These are phyloP conservation scores for Quillaja saponaria DNA, from an alignment of 306 rosid genomes.

Conservation along the genomic window DNA sequence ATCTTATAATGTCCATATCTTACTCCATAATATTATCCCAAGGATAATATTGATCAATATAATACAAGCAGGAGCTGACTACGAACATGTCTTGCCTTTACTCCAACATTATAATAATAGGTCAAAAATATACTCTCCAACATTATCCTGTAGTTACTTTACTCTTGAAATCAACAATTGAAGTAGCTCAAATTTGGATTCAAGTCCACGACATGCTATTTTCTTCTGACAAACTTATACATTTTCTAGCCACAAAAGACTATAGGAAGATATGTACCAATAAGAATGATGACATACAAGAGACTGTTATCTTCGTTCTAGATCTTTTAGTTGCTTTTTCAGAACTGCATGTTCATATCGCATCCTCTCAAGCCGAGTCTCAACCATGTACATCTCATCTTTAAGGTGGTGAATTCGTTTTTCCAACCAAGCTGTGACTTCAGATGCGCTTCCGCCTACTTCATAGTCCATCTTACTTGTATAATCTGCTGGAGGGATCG, in stretches of 20 bases:
- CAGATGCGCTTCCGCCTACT: constrained; percentile 50
- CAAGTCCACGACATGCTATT: neutral
- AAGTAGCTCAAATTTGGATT: neutral
- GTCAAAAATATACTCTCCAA: too few relatives aligned
- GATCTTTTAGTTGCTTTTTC: constrained; percentile 65
- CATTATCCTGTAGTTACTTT: too few relatives aligned
- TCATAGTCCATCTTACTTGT: constrained; percentile 42
- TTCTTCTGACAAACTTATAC: neutral
- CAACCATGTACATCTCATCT: constrained; percentile 91
- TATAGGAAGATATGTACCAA: constrained; percentile 6
- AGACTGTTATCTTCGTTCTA: constrained; percentile 36
- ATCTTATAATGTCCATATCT: too few relatives aligned
- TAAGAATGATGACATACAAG: constrained; percentile 4
- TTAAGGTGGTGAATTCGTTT: constrained; percentile 81
- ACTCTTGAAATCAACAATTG: neutral
- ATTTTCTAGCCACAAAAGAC: neutral
- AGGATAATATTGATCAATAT: too few relatives aligned
- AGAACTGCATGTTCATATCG: constrained; percentile 63
- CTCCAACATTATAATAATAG: too few relatives aligned
- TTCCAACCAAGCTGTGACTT: constrained; percentile 73
- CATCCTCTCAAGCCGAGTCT: constrained; percentile 85
- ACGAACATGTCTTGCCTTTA: too few relatives aligned
- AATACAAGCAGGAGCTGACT: too few relatives aligned
- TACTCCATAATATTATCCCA: too few relatives aligned
- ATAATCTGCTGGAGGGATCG: constrained; percentile 54